phyloP scores from a whole-genome alignment of 768 basidiomycete species.

The Pisolithus microcarpus region DNA sequence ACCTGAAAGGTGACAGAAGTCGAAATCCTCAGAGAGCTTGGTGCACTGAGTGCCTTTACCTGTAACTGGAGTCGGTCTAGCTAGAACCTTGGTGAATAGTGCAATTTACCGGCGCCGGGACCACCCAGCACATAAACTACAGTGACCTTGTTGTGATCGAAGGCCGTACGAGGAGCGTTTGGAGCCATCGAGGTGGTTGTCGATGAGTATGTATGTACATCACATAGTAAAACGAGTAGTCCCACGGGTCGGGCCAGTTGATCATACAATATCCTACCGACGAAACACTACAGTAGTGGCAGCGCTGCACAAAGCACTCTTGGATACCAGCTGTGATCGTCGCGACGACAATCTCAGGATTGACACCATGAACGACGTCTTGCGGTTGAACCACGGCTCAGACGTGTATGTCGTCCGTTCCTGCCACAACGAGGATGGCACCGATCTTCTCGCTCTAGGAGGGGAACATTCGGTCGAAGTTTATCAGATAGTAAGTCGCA shows the following conservation, averaged over 20 bases:
- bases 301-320: not conserved
- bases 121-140: constrained; percentile 96
- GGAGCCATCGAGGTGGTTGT: not conserved
- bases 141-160: constrained; percentile 66
- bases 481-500: constrained; percentile 50
- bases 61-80: constrained; percentile 24
- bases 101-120: constrained; percentile 76
- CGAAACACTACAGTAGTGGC: not conserved
- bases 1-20: constrained; percentile 94
- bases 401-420: constrained; percentile 57
- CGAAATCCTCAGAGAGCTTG: constrained; percentile 73
- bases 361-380: constrained; percentile 19
- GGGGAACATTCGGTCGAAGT: constrained; percentile 69
- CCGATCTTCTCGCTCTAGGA: constrained; percentile 66
- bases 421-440: constrained; percentile 53
- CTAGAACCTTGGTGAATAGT: constrained; percentile 1
- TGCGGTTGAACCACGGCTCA: constrained; percentile 52
- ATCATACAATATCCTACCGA: no score
- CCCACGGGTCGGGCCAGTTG: no score
- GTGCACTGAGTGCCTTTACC: constrained; percentile 96
- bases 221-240: no score
- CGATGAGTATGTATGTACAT: not conserved
- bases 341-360: no score
- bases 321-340: no score
- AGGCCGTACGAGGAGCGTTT: constrained; percentile 23